These are phyloP conservation scores for Brassica rapa DNA, from an alignment of 345 rosid genomes.

Conservation along the genomic window DNA sequence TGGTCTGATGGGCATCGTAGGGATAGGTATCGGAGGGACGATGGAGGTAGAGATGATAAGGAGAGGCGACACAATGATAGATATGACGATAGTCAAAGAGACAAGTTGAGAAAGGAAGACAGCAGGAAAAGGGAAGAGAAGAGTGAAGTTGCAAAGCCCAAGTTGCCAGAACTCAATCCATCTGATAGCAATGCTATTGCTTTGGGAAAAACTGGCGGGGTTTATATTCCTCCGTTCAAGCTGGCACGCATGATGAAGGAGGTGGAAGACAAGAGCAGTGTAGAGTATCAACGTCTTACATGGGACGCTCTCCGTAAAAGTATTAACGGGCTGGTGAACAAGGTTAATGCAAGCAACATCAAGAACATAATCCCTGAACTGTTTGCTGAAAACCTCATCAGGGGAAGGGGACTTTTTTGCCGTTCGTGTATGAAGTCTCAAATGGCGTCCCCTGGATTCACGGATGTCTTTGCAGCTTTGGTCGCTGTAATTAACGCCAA, in stretches of 20 bases:
- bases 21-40: slow-evolving; percentile 19
- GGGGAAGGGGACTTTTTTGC: slow-evolving; percentile 91
- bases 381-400: slow-evolving; percentile 80
- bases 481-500: slow-evolving; percentile 86
- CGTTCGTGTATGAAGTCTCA: slow-evolving; percentile 93
- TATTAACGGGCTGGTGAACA: too few species aligned
- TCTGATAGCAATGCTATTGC: too few species aligned
- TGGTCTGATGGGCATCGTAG: slow-evolving; percentile 14
- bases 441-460: slow-evolving; percentile 91
- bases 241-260: too few species aligned
- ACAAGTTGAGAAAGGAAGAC: slow-evolving; percentile 36
- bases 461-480: slow-evolving; percentile 83
- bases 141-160: slow-evolving; percentile 27
- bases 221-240: too few species aligned
- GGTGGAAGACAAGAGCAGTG: too few species aligned
- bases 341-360: too few species aligned
- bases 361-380: slow-evolving; percentile 84
- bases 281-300: too few species aligned
- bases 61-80: slow-evolving; percentile 33
- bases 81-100: slow-evolving; percentile 42
- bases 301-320: too few species aligned
- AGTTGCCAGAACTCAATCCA: too few species aligned
- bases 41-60: slow-evolving; percentile 36
- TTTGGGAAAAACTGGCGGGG: too few species aligned
- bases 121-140: slow-evolving; percentile 36